Evolutionary conservation across 345 rosid species (phyloP).

Genomic region (Zanthoxylum bungeanum): DNA sequence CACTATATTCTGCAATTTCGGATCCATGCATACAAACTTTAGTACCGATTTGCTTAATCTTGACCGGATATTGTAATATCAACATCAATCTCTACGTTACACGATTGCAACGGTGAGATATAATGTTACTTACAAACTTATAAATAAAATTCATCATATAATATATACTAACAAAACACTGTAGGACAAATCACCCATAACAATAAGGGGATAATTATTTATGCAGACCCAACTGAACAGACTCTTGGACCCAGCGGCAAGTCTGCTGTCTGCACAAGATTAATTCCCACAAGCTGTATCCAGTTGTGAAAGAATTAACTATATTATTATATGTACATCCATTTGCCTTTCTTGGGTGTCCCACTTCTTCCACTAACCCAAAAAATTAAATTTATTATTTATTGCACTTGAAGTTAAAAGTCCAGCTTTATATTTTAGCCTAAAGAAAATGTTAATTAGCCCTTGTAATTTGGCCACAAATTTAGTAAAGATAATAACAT

Average conservation of each 20-base stretch:
- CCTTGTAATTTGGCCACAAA: not conserved
- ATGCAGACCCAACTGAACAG: not conserved
- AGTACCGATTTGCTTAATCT: too few relatives aligned
- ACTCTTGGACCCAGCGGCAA: not conserved
- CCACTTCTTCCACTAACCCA: not conserved
- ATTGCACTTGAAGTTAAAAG: not conserved
- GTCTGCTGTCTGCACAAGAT: not conserved
- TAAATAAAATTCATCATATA: too few relatives aligned
- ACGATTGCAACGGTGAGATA: too few relatives aligned
- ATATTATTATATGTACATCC: not conserved
- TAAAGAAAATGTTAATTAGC: not conserved
- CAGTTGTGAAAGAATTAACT: not conserved
- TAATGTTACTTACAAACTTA: too few relatives aligned
- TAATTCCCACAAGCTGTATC: not conserved
- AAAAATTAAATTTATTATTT: not conserved
- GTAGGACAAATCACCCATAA: too few relatives aligned
- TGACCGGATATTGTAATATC: too few relatives aligned
- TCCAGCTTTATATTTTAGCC: not conserved
- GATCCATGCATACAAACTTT: too few relatives aligned
- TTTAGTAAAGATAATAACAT: not conserved
- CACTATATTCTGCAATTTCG: too few relatives aligned
- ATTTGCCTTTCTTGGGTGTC: not conserved
- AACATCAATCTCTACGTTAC: too few relatives aligned
- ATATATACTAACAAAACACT: too few relatives aligned
- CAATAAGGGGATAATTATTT: too few relatives aligned